Percentiles rank a stretch among this genome's conserved stretches.
Evolutionary conservation across 768 basidiomycete genomes (phyloP).

Genomic region (Pleurotus platypus): DNA sequence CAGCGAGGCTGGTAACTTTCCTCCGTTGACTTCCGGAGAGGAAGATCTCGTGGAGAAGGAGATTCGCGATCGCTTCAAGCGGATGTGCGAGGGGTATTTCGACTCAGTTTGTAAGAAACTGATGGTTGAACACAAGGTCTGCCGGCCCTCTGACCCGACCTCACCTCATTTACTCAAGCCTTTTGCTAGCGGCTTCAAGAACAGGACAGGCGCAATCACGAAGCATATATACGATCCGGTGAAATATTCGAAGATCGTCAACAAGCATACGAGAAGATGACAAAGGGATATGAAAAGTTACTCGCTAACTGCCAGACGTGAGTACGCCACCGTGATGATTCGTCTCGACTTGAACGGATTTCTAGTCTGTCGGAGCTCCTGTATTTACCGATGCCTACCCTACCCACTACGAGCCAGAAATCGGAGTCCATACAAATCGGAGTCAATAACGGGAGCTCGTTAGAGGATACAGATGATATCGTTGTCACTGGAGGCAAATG

Average conservation of each 20-base stretch:
- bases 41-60: constrained; percentile 84
- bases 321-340: constrained; percentile 18
- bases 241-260: constrained; percentile 99
- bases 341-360: constrained; percentile 2
- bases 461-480: constrained; percentile 58
- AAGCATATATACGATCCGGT: constrained; percentile 98
- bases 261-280: constrained; percentile 99
- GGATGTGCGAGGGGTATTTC: constrained; percentile 92
- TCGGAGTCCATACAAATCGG: constrained; percentile 81
- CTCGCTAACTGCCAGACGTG: constrained; percentile 86
- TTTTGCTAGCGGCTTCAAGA: constrained; percentile 82
- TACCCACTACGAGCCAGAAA: constrained; percentile 83
- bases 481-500: constrained; percentile 75
- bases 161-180: background rate
- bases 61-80: constrained; percentile 83
- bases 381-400: constrained; percentile 70
- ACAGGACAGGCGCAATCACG: constrained; percentile 94
- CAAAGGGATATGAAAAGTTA: constrained; percentile 90
- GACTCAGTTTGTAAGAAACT: constrained; percentile 90
- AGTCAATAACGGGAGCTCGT: constrained; percentile 30
- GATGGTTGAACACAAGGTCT: constrained; percentile 84
- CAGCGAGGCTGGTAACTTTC: constrained; percentile 33
- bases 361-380: constrained; percentile 84
- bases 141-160: constrained; percentile 14
- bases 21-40: constrained; percentile 41